Evolutionary conservation across 495 filamentous ascomycete genomes (phyloP), one percentile per base, ranked within the genome.

Genomic region (Umbilicaria muhlenbergii): DNA sequence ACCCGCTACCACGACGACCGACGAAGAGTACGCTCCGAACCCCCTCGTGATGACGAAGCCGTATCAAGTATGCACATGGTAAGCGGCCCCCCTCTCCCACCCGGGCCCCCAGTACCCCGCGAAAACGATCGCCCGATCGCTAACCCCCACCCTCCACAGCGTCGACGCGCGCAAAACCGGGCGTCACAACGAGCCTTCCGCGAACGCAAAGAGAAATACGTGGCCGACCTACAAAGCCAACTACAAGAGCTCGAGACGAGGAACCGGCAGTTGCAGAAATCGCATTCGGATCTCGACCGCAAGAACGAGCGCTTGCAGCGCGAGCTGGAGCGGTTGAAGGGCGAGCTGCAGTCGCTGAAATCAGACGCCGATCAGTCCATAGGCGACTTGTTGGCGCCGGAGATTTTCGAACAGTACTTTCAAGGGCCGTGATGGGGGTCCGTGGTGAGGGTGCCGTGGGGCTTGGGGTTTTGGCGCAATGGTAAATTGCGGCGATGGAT

Each of bases 91-190:
- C 32, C 36, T 14, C 13, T 34, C 34, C 19, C 36, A 5, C 21
- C 38, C 28, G 6, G 15, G 12, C 21, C 41, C 32, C 13, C 21
- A 24, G 3, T 24, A 24, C 21, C 38, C 16, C n/a, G 7, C 19
- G 34, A 33, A 21, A 21, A 21, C n/a, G 14, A 18, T 37, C 18
- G 35, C 35, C 51, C 32, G 54, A 52, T 12, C 40, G 42, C 21
- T 31, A 44, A 38, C n/a, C 38, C 46, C 31, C 36, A 11, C 34
- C 21, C n/a, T n/a, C n/a, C 11, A 38, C 52, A 76, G 72, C 62
- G 71, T 13, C 67, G 72, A 43, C 63, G 72, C 50, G 71, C 70
- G 15, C 72, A 76, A 53, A 76, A 76, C 49, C 65, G 72, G 36
- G 70, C 69, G 44, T 74, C 72, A 3, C 66, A 69, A 50, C 62